A percentile compares a stretch with the other conserved stretches of the same genome.
phyloP scores from a whole-genome alignment of 2,329 filamentous ascomycete genomes.

The Cordyceps militaris region DNA sequence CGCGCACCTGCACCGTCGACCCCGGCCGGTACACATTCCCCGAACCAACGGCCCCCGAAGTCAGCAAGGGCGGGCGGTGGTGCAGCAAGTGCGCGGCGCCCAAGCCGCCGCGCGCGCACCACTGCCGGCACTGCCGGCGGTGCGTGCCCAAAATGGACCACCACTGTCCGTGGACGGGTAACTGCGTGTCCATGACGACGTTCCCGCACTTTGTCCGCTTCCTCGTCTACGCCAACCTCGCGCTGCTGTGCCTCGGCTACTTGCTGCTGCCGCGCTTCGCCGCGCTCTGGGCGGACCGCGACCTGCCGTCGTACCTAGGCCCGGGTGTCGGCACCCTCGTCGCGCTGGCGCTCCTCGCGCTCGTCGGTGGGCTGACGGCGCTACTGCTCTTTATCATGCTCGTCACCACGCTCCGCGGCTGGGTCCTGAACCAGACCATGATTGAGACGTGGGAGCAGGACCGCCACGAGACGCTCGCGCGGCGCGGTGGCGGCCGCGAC shows the following conservation, averaged over 20 bases:
- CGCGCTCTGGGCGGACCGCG: conserved; percentile 56
- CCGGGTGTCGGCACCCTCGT: conserved; percentile 53
- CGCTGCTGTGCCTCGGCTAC: conserved; percentile 55
- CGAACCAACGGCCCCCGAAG: conserved; percentile 26
- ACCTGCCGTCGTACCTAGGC: conserved; percentile 67
- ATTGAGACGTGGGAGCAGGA: conserved; percentile 75
- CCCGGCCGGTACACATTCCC: conserved; percentile 48
- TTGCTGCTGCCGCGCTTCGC: conserved; percentile 54
- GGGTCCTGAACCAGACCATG: conserved; percentile 65
- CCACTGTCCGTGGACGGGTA: conserved; percentile 78
- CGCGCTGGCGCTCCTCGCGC: conserved; percentile 52
- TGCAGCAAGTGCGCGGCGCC: conserved; percentile 68
- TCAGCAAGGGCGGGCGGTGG: conserved; percentile 42
- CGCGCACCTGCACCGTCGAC: conserved; percentile 49
- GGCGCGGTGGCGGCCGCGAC: conserved; percentile 38
- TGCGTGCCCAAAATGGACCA: conserved; percentile 80
- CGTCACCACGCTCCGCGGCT: conserved; percentile 51
- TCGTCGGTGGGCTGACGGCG: conserved; percentile 52
- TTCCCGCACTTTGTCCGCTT: conserved; percentile 81
- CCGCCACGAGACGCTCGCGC: conserved; percentile 51
- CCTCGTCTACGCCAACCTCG: conserved; percentile 58
- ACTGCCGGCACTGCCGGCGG: conserved; percentile 68
- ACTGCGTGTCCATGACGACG: conserved; percentile 76
- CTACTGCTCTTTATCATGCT: conserved; percentile 61
- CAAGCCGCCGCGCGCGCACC: conserved; percentile 73